Evolutionary conservation across 345 rosid species (phyloP).

Genomic region (Aquilaria malaccensis): DNA sequence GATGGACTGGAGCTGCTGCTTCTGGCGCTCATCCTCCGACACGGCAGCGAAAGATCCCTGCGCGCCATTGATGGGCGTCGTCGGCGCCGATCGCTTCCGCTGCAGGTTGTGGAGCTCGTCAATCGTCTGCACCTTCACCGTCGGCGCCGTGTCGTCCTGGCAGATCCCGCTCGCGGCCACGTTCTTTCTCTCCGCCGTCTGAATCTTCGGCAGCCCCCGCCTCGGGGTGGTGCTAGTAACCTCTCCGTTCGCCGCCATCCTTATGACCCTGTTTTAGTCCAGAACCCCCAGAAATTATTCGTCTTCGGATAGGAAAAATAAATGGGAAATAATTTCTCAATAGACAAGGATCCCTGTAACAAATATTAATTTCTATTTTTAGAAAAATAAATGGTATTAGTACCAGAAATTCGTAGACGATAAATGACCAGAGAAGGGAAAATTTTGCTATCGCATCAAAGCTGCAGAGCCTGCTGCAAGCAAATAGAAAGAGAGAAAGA

Average conservation of each 20-base stretch:
- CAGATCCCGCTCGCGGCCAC: conserved; percentile 31
- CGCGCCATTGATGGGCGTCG: conserved; percentile 50
- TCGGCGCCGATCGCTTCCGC: conserved; percentile 79
- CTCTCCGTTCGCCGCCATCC: conserved; percentile 15
- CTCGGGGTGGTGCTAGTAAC: conserved; percentile 20
- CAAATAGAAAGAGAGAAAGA: background rate
- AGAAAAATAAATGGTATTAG: background rate
- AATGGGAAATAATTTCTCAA: background rate
- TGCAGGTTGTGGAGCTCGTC: conserved; percentile 96
- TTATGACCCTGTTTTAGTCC: conserved; percentile 1
- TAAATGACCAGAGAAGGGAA: background rate
- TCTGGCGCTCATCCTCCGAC: conserved; percentile 73
- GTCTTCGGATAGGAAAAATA: background rate
- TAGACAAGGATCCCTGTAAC: background rate
- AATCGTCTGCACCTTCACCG: conserved; percentile 78
- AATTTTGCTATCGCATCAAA: too few species aligned
- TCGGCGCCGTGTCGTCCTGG: conserved; percentile 62
- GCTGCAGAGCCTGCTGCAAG: too few species aligned
- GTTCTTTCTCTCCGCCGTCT: conserved; percentile 25
- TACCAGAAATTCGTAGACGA: conserved; percentile 4
- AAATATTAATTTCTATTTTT: background rate
- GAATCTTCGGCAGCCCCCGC: conserved; percentile 39
- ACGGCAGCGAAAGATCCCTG: conserved; percentile 36
- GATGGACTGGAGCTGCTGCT: conserved; percentile 90
- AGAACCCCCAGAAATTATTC: background rate